These are phyloP conservation scores for Nyctanthes arbortristis DNA, from an alignment of 257 asterid genomes.

Conservation along the genomic window DNA sequence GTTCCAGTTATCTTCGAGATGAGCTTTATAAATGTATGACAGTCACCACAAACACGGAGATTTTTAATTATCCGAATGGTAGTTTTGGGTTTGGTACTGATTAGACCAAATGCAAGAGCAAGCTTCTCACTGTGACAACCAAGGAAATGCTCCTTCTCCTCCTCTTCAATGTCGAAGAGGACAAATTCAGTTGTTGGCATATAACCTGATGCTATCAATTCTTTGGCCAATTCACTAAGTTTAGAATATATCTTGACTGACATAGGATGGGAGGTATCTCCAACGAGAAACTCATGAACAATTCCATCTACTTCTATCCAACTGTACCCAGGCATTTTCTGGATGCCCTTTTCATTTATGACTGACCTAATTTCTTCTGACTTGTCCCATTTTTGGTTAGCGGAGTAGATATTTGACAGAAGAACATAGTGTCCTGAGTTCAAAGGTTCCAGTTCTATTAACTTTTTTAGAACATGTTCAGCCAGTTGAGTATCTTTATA, in stretches of 20 bases:
- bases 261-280: slow-evolving; percentile 44
- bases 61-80: slow-evolving; percentile 40
- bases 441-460: slow-evolving; percentile 47
- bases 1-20: slow-evolving; percentile 36
- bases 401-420: slow-evolving; percentile 42
- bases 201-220: slow-evolving; percentile 38
- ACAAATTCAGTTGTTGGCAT: slow-evolving; percentile 43
- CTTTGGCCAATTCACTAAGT: slow-evolving; percentile 35
- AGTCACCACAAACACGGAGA: slow-evolving; percentile 51
- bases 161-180: slow-evolving; percentile 49
- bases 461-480: slow-evolving; percentile 36
- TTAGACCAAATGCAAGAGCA: slow-evolving; percentile 47
- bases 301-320: slow-evolving; percentile 46
- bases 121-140: slow-evolving; percentile 52
- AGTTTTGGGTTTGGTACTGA: slow-evolving; percentile 25
- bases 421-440: slow-evolving; percentile 46
- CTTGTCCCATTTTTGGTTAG: slow-evolving; percentile 38
- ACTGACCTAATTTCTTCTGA: slow-evolving; percentile 36
- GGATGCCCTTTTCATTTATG: slow-evolving; percentile 32
- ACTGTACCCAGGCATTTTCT: slow-evolving; percentile 47
- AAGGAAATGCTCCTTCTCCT: slow-evolving; percentile 45
- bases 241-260: slow-evolving; percentile 35
- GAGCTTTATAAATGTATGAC: slow-evolving; percentile 41
- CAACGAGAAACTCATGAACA: slow-evolving; percentile 51
- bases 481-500: slow-evolving; percentile 46